Base-by-base conservation (phyloP, 1,139 yeast genomes). In the Taiozyma sp. region DNA sequence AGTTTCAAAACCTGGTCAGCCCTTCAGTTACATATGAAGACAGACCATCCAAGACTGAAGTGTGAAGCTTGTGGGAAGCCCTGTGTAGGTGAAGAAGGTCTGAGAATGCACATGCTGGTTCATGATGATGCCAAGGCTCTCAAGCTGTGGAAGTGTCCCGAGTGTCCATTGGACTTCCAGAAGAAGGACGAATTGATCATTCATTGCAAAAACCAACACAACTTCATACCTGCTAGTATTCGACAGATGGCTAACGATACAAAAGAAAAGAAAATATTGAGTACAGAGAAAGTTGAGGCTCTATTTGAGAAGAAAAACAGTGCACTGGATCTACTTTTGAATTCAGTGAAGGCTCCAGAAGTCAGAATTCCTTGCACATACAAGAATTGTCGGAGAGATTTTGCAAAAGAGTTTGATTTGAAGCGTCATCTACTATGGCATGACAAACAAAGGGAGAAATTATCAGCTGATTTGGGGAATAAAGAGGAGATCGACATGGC, bases 1-100 rank as follows among this genome's bases (percentile, higher is more conserved):
- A 74, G 75, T 50, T 88, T 89, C 67, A 77, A 79, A 54, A 85
- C 88, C 0, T 87, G 96, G 95, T 79, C 90, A 1, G 86, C 84
- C 1, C 71, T 90, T 43, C 93, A 85, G 61, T 67, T 77, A 10
- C 98, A 92, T 67, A 72, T 81, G 48, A 86, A 83, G 58, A 76
- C 80, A 1, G 84, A 78, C 38, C 97, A 91, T 67, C 92, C 93
- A 12, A 81, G 82, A 62, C 61, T 85, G 39, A 74, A 74, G 47
- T 90, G 97, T 70, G 60, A 70, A 1, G 60, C 80, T 1, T 91
- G 97, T 72, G 83, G 82, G 14, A 85, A 82, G 63, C 81, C 79
- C 6, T 87, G 93, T 72, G 84, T 87, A 13, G 96, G 96, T 22
- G 80, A 78, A 43, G 74, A 75, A 42, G 95, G 92, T 55, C 69